Conservation (phyloP, 495 filamentous ascomycete species). For the Penicillium pancosmium region DNA sequence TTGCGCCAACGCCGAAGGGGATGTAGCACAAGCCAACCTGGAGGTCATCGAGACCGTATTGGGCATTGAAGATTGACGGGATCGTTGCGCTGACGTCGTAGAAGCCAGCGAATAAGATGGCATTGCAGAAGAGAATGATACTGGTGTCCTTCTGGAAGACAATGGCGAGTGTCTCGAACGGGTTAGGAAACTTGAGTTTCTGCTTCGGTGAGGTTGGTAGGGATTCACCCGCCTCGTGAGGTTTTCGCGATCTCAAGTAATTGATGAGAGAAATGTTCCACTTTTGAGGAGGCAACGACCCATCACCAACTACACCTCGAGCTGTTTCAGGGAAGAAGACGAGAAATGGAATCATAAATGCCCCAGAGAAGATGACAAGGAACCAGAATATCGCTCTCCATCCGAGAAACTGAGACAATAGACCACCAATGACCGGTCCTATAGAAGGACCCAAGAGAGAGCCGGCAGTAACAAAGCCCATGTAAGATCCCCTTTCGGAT, state of each 20-base stretch:
- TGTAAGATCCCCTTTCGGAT: slow-evolving; percentile 48
- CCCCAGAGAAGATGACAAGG: slow-evolving; percentile 60
- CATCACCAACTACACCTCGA: slow-evolving; percentile 51
- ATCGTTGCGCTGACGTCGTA: slow-evolving; percentile 44
- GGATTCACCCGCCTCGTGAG: slow-evolving; percentile 19
- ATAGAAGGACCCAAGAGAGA: slow-evolving; percentile 51
- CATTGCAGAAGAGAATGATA: slow-evolving; percentile 46
- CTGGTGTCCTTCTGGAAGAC: slow-evolving; percentile 56
- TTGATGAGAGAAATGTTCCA: slow-evolving; percentile 40
- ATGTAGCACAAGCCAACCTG: slow-evolving; percentile 54
- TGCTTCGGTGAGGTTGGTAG: slow-evolving; percentile 26
- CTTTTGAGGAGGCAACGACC: slow-evolving; percentile 33
- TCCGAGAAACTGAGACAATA: slow-evolving; percentile 65
- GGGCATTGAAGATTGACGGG: slow-evolving; percentile 42
- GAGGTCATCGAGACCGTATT: slow-evolving; percentile 52
- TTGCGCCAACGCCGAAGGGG: slow-evolving; percentile 56
- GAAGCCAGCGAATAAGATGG: slow-evolving; percentile 50
- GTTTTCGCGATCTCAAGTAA: slow-evolving; percentile 33
- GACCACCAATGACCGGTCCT: slow-evolving; percentile 66
- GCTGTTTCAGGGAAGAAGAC: slow-evolving; percentile 49
- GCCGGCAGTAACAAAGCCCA: slow-evolving; percentile 41
- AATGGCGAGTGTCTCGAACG: slow-evolving; percentile 66
- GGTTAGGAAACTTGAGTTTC: slow-evolving; percentile 69
- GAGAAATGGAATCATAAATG: slow-evolving; percentile 35
- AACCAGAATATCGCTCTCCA: slow-evolving; percentile 81